Base-by-base conservation (phyloP, 2,329 filamentous ascomycete genomes). In the Emergomyces orientalis region DNA sequence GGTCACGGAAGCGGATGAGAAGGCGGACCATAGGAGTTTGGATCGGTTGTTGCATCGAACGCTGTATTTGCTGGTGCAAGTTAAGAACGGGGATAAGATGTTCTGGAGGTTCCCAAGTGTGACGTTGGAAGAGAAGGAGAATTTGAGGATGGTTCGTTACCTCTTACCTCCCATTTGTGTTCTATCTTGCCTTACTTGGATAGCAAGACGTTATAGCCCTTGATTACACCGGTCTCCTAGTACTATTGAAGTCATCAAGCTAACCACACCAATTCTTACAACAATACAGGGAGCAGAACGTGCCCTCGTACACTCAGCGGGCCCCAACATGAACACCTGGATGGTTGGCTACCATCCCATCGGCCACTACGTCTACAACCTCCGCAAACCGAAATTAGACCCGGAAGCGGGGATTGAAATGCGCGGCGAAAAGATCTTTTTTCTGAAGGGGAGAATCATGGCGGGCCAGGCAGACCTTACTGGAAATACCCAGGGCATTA, bases 241-340 rank as follows among this genome's bases (percentile, higher is more conserved):
- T 39, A 41, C 39, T 11, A 27, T 27, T 19, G 17, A 27, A 39
- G 1, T 13, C 5, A 11, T 4, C 19, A 57, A 49, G 39, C 57
- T 59, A 59, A 57, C 34, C 58, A 27, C 56, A 14, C 30, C 43
- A 52, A 43, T 43, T 8, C 3, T 51, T 30, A 30, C 47, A 37
- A 34, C 27, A 55, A 43, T 30, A 65, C 69, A 99, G 94, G 87
- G 90, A 54, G 91, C 93, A 45, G 85, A 91, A 72, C 85, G 91
- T 64, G 86, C 91, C 62, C 81, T 97, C 30, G 81, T 87, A 60
- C 82, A 90, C 70, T 81, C 90, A 3, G 91, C 88, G 11, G 94
- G 94, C 63, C 79, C 89, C 65, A 95, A 99, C 82, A 97, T 99
- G 92, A 97, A 97, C 80, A 97, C 91, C 62, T 99, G 94, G 92